Conservation (phyloP, 371 early-diverging fungal genomes). For the Mucor velutinosus region DNA sequence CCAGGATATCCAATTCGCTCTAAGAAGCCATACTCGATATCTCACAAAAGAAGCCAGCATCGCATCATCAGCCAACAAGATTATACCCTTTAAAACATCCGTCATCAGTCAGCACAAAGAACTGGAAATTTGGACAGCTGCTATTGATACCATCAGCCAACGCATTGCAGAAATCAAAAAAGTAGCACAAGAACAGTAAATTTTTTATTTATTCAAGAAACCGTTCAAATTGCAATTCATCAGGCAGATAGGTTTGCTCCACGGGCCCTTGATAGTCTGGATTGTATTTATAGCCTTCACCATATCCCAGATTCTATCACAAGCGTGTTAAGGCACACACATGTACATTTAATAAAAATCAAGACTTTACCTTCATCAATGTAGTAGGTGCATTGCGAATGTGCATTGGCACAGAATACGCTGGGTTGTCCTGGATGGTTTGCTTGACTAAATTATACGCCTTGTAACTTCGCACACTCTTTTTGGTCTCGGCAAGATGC, state of each 20-base stretch:
- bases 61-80: slow-evolving; percentile 38
- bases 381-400: slow-evolving; percentile 84
- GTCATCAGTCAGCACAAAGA: slow-evolving; percentile 41
- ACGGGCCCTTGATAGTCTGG: slow-evolving; percentile 77
- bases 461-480: slow-evolving; percentile 79
- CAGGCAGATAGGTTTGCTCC: slow-evolving; percentile 79
- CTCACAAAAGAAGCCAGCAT: slow-evolving; percentile 39
- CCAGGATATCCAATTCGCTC: slow-evolving; percentile 46
- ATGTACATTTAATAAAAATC: not conserved
- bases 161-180: slow-evolving; percentile 35
- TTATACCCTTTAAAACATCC: slow-evolving; percentile 47
- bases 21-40: slow-evolving; percentile 44
- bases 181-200: slow-evolving; percentile 21
- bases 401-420: slow-evolving; percentile 85
- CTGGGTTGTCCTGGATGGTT: slow-evolving; percentile 57
- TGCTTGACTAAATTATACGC: slow-evolving; percentile 68
- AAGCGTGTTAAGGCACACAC: not conserved
- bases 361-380: slow-evolving; percentile 57
- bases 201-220: slow-evolving; percentile 50
- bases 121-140: slow-evolving; percentile 47
- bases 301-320: slow-evolving; percentile 69
- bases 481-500: slow-evolving; percentile 79
- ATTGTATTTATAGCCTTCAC: slow-evolving; percentile 81
- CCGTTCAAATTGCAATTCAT: slow-evolving; percentile 51
- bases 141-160: slow-evolving; percentile 36